Base-by-base conservation (phyloP, 108 stramenopile species). In the Nitzschia sp. region DNA sequence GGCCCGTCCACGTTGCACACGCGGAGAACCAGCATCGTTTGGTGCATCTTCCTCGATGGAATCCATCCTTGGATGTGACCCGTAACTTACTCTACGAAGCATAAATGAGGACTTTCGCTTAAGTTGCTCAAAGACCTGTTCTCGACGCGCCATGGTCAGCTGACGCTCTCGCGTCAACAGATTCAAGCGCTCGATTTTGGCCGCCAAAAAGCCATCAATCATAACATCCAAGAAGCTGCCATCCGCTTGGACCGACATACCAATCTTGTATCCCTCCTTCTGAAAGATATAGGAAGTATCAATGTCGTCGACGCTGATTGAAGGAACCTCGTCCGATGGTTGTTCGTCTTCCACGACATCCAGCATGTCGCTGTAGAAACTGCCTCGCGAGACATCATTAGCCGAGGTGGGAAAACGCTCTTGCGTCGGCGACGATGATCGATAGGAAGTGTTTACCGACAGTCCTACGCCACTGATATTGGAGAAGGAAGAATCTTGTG, bases 181-280 rank as follows among this genome's bases (percentile, higher is more conserved):
- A 31, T 38, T 38, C 2, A 61, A 8, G 23, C 19, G 9, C 26
- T 38, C 59, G 8, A 61, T 19, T 21, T 38, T 61, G 13, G 3
- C n/a, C 3, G 35, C 15, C 59, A 61, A 38, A 31, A 38, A 61
- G 26, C 21, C 21, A 15, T 61, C 59, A 21, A 61, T 61, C 59
- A 61, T 61, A 24, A 2, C 17, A 38, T 61, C 59, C 35, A 61
- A 38, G 35, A 3, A 38, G 36, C 35, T 38, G 5, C 35, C 59
- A 21, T 61, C 59, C 8, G 35, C 19, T 30, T 58, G 24, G 6
- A 4, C 9, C 9, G 56, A 8, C 3, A 6, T 4, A 58, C 6
- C 56, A 4, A 17, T 29, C 18, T 29, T 58, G 24, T 8, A 6
- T 38, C 9, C 2, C n/a, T 35, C 21, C 18, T 27, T 31, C 15